Percentiles rank a stretch among this genome's conserved stretches.
Evolutionary conservation across 768 basidiomycete genomes (phyloP).

Genomic region (Porpolomopsis calyptriformis): DNA sequence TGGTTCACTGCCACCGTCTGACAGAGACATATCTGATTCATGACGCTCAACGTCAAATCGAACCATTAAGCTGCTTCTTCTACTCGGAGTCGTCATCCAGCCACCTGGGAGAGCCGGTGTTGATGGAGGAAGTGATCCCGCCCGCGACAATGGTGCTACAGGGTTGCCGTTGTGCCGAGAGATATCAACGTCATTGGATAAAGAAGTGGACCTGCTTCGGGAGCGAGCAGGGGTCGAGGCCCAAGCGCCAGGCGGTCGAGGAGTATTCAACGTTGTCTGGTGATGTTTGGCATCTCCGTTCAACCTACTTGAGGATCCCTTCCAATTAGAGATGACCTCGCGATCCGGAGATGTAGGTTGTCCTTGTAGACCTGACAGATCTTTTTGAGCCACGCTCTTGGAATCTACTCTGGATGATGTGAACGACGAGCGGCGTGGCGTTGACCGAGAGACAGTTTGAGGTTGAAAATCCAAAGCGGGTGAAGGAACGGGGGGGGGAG

Average conservation of each 20-base stretch:
- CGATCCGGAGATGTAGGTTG: slow-evolving; percentile 40
- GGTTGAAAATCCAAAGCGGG: slow-evolving; percentile 7
- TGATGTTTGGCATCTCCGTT: slow-evolving; percentile 16
- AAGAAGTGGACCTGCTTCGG: slow-evolving; percentile 10
- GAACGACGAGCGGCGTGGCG: slow-evolving; percentile 36
- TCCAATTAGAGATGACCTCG: too few species aligned
- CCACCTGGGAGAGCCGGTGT: slow-evolving; percentile 65
- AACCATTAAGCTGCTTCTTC: slow-evolving; percentile 58
- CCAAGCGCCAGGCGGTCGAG: slow-evolving; percentile 37
- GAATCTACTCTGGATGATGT: slow-evolving; percentile 37
- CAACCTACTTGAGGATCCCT: slow-evolving; percentile 12
- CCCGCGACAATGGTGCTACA: slow-evolving; percentile 40
- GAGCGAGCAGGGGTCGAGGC: slow-evolving; percentile 17
- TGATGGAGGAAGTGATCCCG: slow-evolving; percentile 33
- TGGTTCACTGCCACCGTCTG: slow-evolving; percentile 6
- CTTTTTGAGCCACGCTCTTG: slow-evolving; percentile 50
- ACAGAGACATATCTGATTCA: slow-evolving; percentile 12
- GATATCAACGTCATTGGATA: slow-evolving; percentile 16
- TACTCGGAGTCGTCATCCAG: slow-evolving; percentile 51
- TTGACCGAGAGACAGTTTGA: slow-evolving; percentile 21
- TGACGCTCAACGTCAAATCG: slow-evolving; percentile 47
- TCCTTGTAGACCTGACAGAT: slow-evolving; percentile 55
- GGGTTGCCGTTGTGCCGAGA: slow-evolving; percentile 32
- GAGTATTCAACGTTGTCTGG: slow-evolving; percentile 29
- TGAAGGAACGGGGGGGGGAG: slow-evolving; percentile 25